These are phyloP conservation scores for Xylaria sp. DNA, from an alignment of 2,329 filamentous ascomycete genomes.

Conservation along the genomic window DNA sequence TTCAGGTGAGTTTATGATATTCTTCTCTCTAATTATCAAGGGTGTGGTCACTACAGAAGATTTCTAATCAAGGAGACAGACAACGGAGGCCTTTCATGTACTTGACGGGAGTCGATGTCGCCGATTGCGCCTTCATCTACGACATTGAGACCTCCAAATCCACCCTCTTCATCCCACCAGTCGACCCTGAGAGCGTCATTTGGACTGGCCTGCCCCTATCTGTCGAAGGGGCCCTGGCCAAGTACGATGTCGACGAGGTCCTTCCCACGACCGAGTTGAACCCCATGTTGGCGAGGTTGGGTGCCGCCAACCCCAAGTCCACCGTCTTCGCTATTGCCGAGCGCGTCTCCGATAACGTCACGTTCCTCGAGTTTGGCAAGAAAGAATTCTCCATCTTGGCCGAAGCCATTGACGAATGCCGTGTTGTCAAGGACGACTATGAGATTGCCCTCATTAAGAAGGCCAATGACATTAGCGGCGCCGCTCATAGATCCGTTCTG, in stretches of 20 bases:
- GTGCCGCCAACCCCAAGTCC: slow-evolving; percentile 53
- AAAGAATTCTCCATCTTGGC: slow-evolving; percentile 69
- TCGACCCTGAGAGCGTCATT: slow-evolving; percentile 88
- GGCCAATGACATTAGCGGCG: slow-evolving; percentile 76
- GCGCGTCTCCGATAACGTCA: slow-evolving; percentile 78
- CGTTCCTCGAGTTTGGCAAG: slow-evolving; percentile 75
- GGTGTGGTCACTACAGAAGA: background rate
- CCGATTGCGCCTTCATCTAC: slow-evolving; percentile 85
- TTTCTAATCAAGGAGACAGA: slow-evolving; percentile 55
- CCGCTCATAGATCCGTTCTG: slow-evolving; percentile 73
- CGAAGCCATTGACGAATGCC: slow-evolving; percentile 73
- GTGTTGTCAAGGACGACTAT: slow-evolving; percentile 79
- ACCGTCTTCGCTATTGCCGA: slow-evolving; percentile 81
- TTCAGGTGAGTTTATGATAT: slow-evolving; percentile 70
- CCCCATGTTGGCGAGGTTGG: slow-evolving; percentile 69
- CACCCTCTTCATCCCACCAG: slow-evolving; percentile 90
- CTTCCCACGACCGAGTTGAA: slow-evolving; percentile 79
- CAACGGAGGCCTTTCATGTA: slow-evolving; percentile 97
- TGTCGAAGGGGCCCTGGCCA: slow-evolving; percentile 75
- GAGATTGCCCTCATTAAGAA: slow-evolving; percentile 78
- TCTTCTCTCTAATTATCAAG: background rate
- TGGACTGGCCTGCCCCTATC: slow-evolving; percentile 91
- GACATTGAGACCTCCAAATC: slow-evolving; percentile 78
- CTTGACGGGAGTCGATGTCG: slow-evolving; percentile 81
- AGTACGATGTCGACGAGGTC: slow-evolving; percentile 86